phyloP scores from a whole-genome alignment of 2,329 filamentous ascomycete species.

The Alternaria solani region DNA sequence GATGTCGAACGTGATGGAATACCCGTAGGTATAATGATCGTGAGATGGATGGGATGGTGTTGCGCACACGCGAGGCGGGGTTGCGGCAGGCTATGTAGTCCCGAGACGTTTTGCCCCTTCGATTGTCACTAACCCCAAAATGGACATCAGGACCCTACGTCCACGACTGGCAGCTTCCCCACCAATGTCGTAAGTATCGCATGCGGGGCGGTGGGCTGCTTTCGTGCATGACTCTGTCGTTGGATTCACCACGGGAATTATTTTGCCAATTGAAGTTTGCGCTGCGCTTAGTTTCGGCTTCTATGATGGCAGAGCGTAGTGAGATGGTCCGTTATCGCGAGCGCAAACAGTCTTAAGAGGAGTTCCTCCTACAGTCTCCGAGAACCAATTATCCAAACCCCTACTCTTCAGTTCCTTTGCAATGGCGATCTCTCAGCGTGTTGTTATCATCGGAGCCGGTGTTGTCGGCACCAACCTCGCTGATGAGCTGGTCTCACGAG shows the following conservation, averaged over 20 bases:
- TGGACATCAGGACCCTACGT: constrained; percentile 39
- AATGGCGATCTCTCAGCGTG: constrained; percentile 49
- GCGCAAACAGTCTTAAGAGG: constrained; percentile 24
- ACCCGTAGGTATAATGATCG: background rate
- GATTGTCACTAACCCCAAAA: constrained; percentile 29
- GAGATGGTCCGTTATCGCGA: constrained; percentile 36
- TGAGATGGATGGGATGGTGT: constrained; percentile 7
- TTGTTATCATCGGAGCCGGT: constrained; percentile 63
- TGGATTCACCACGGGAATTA: constrained; percentile 27
- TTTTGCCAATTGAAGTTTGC: constrained; percentile 33
- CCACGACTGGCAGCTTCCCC: constrained; percentile 35
- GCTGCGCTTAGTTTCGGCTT: constrained; percentile 37
- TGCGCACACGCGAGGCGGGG: constrained; percentile 37
- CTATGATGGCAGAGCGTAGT: constrained; percentile 19
- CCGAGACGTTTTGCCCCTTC: constrained; percentile 16
- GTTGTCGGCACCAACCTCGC: constrained; percentile 71
- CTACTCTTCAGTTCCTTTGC: constrained; percentile 4
- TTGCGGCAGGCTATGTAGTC: constrained; percentile 32
- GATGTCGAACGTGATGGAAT: background rate
- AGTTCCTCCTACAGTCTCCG: constrained; percentile 4
- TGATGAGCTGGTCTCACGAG: constrained; percentile 68
- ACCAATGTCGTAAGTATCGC: constrained; percentile 37
- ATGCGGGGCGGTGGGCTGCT: constrained; percentile 32
- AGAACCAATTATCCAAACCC: constrained; percentile 1
- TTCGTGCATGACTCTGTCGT: constrained; percentile 18